Percentiles rank a stretch among this genome's conserved stretches.
phyloP scores from a whole-genome alignment of 139 green algal species.

The Chlamydomonas incerta region DNA sequence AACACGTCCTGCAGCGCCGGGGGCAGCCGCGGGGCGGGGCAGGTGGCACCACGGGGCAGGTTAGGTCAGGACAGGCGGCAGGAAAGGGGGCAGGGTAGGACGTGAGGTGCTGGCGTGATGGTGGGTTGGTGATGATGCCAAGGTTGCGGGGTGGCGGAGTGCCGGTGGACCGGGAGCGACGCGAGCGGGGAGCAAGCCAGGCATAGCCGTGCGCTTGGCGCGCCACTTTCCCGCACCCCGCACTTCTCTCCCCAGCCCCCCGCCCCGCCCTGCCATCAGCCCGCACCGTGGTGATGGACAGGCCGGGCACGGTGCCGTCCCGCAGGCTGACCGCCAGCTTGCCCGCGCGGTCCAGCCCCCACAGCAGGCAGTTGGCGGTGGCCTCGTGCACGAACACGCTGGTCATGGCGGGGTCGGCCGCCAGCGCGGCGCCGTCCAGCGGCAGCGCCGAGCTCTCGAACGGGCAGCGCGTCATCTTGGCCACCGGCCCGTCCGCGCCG shows the following conservation, averaged over 20 bases:
- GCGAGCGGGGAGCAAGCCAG: too few species aligned
- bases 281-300: slow-evolving; percentile 53
- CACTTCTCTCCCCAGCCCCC: too few species aligned
- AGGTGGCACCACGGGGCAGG: too few species aligned
- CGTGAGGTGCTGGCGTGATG: neutral
- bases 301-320: slow-evolving; percentile 46
- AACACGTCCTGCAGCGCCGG: slow-evolving; percentile 41
- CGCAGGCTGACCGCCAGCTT: slow-evolving; percentile 21
- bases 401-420: slow-evolving; percentile 31
- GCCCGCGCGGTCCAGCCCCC: slow-evolving; percentile 42
- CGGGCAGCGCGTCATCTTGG: slow-evolving; percentile 33
- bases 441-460: slow-evolving; percentile 46
- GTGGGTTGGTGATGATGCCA: too few species aligned
- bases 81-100: neutral
- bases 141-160: too few species aligned
- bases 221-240: too few species aligned
- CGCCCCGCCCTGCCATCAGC: too few species aligned
- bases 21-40: too few species aligned
- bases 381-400: slow-evolving; percentile 54
- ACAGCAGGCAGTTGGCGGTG: slow-evolving; percentile 56
- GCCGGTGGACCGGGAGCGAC: too few species aligned
- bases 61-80: too few species aligned
- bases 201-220: too few species aligned
- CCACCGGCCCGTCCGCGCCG: neutral
- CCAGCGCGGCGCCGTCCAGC: slow-evolving; percentile 22